Evolutionary conservation across 2,329 filamentous ascomycete species (phyloP).

Genomic region (Aspergillus carbonarius): DNA sequence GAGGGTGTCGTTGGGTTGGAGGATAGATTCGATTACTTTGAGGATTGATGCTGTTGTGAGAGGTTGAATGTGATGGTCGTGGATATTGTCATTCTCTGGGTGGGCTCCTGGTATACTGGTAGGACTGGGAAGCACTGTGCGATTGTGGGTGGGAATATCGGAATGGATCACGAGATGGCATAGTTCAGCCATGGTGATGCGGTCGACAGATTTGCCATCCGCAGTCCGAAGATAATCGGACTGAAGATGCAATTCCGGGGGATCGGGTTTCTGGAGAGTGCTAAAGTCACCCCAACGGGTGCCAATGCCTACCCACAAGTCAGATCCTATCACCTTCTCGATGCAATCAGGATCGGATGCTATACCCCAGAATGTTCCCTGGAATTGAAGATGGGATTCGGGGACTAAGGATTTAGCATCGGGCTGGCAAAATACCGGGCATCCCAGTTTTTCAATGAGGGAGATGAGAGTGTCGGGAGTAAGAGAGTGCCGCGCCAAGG

Average conservation of each 20-base stretch:
- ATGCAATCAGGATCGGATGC: not conserved
- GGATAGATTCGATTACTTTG: not conserved
- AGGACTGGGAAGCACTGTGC: too few relatives aligned
- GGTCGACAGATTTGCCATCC: too few relatives aligned
- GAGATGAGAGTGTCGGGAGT: not conserved
- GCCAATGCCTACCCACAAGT: slow-evolving; percentile 9
- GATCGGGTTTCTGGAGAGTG: too few relatives aligned
- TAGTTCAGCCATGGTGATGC: too few relatives aligned
- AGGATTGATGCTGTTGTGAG: not conserved
- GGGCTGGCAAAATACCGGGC: slow-evolving; percentile 3
- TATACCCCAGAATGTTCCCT: slow-evolving; percentile 7
- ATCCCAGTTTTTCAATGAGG: slow-evolving; percentile 8
- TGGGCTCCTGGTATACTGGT: too few relatives aligned
- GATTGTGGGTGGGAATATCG: too few relatives aligned
- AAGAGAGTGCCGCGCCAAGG: not conserved
- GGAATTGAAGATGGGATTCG: slow-evolving; percentile 6
- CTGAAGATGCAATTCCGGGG: too few relatives aligned
- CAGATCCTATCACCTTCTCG: not conserved
- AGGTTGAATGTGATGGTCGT: too few relatives aligned
- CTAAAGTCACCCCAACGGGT: slow-evolving; percentile 6
- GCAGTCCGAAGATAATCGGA: too few relatives aligned
- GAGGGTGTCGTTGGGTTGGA: not conserved
- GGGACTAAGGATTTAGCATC: slow-evolving; percentile 8
- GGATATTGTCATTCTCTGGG: too few relatives aligned
- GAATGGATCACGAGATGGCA: too few relatives aligned